Conservation (phyloP, 2,329 filamentous ascomycete species). For the Colletotrichum tofieldiae region DNA sequence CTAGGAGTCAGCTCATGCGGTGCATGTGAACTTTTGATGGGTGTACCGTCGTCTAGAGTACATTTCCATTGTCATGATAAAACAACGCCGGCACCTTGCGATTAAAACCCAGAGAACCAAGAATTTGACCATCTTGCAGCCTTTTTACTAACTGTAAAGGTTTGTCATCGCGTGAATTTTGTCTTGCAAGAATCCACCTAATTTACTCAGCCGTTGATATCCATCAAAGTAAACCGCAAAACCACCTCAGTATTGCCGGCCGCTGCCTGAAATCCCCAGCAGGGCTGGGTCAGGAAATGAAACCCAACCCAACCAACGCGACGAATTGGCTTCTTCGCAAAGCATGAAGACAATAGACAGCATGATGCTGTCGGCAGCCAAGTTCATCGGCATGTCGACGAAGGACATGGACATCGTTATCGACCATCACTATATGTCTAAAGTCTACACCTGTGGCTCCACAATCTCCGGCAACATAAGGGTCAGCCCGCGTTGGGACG, state of each 20-base stretch:
- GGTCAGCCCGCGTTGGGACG: constrained; percentile 61
- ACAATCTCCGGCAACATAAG: constrained; percentile 64
- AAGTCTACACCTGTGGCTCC: constrained; percentile 70
- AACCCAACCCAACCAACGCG: neutral
- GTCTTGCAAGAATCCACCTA: neutral
- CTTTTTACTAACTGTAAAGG: too few species aligned
- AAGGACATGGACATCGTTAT: constrained; percentile 58
- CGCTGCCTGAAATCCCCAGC: too few species aligned
- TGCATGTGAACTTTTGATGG: neutral
- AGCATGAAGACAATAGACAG: neutral
- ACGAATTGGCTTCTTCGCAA: neutral
- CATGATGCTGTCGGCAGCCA: neutral
- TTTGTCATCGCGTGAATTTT: too few species aligned
- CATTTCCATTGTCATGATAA: neutral
- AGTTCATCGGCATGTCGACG: neutral
- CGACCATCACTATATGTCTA: constrained; percentile 67
- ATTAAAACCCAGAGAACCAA: too few species aligned
- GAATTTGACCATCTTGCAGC: too few species aligned
- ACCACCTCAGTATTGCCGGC: too few species aligned
- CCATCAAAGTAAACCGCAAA: neutral
- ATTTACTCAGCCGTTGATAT: neutral
- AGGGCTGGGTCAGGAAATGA: neutral
- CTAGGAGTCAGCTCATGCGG: neutral
- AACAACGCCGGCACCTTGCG: neutral
- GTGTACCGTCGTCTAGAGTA: too few species aligned